Conservation (phyloP, 352 stramenopile genomes). For the Phytophthora meadii region DNA sequence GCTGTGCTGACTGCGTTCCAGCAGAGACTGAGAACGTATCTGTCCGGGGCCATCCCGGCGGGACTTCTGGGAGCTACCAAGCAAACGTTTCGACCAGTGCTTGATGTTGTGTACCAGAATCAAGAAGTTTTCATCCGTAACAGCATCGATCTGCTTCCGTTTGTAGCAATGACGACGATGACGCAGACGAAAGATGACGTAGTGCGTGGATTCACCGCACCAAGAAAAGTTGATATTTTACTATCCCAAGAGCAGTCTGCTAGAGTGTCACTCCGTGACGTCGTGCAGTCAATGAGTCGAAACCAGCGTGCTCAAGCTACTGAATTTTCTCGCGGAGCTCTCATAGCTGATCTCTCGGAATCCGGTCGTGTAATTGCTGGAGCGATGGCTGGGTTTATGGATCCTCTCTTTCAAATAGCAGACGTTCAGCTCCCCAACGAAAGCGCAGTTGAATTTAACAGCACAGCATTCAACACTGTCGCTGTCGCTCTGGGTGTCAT, state of each 20-base stretch:
- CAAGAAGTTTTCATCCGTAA: background rate
- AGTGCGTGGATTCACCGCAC: background rate
- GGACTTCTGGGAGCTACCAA: background rate
- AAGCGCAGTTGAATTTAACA: background rate
- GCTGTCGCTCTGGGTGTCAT: background rate
- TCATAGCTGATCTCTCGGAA: no score
- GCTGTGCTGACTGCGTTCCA: background rate
- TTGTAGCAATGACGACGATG: background rate
- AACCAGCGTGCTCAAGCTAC: background rate
- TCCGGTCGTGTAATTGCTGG: background rate
- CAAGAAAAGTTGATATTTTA: background rate
- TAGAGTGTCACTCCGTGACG: background rate
- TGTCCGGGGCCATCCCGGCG: background rate
- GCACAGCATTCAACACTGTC: background rate
- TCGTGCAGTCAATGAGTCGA: background rate
- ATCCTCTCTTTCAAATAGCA: background rate
- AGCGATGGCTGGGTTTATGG: background rate
- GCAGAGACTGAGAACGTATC: background rate
- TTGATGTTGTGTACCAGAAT: background rate
- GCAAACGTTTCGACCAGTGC: background rate
- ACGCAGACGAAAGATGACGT: background rate
- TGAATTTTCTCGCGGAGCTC: background rate
- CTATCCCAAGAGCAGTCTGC: background rate
- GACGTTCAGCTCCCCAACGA: background rate
- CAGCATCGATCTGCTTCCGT: background rate